phyloP scores from a whole-genome alignment of 148 eudicot genomes.

The Camellia granthamiana region DNA sequence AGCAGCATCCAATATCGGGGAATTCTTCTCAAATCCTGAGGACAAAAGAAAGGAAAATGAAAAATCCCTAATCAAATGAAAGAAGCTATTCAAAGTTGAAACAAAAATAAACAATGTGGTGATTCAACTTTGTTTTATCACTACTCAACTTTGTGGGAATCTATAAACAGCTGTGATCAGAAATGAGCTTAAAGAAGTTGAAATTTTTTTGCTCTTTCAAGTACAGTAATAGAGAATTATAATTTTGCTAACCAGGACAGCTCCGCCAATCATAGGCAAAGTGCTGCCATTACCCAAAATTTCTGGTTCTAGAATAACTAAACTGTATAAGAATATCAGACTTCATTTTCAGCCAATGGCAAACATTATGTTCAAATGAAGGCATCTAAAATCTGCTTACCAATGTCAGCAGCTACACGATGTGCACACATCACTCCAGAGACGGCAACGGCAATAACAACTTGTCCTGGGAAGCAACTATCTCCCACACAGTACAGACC shows the following conservation, averaged over 20 bases:
- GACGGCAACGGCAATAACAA: conserved; percentile 95
- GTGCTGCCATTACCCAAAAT: background rate
- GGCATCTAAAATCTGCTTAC: conserved; percentile 37
- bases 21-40: conserved; percentile 77
- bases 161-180: background rate
- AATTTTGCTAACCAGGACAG: conserved; percentile 1
- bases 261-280: background rate
- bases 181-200: background rate
- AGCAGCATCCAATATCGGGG: conserved; percentile 67
- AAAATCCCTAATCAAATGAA: background rate
- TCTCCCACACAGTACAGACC: conserved; percentile 98
- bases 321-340: background rate
- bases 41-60: background rate
- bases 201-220: background rate
- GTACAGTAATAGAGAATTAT: too few species aligned
- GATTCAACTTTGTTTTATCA: background rate
- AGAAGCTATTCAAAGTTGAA: conserved; percentile 10
- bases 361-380: background rate
- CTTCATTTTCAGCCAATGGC: conserved; percentile 1
- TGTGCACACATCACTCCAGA: conserved; percentile 99
- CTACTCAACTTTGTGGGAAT: background rate
- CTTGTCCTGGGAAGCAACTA: conserved; percentile 99
- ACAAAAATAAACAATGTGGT: background rate
- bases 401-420: conserved; percentile 92
- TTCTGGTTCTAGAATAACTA: background rate